Conservation (phyloP, 2,329 filamentous ascomycete genomes). For the Apiospora marii region DNA sequence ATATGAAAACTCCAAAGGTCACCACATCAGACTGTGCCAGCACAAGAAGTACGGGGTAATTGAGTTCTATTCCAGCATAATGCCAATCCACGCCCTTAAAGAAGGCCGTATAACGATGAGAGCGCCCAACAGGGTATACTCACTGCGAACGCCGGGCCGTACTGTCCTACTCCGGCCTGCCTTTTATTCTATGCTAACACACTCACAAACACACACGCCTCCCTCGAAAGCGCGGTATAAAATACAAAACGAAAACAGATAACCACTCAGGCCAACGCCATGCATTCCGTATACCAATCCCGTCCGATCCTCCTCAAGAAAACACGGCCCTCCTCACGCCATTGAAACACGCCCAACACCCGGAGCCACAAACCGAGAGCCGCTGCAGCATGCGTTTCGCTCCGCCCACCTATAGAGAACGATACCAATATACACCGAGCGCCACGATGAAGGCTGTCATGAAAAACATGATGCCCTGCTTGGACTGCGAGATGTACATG, state of each 20-base stretch:
- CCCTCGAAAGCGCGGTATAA: neutral
- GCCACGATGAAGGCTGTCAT: constrained; percentile 51
- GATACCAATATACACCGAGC: constrained; percentile 55
- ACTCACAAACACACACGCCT: neutral
- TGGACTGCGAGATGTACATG: constrained; percentile 63
- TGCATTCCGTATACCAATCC: neutral
- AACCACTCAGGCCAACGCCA: constrained; percentile 10
- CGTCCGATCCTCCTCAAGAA: neutral
- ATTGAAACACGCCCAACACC: neutral
- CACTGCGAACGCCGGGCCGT: neutral
- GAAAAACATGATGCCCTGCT: constrained; percentile 56
- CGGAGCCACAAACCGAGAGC: neutral
- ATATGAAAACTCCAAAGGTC: neutral
- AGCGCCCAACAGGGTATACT: neutral
- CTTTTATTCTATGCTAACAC: neutral
- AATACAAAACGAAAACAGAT: neutral
- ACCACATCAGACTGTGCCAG: neutral
- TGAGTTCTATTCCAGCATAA: neutral
- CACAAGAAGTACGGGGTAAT: neutral
- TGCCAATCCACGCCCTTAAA: neutral
- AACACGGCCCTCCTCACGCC: neutral
- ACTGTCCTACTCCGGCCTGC: neutral
- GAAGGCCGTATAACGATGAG: neutral
- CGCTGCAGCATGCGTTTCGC: neutral
- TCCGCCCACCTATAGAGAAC: constrained; percentile 34